phyloP scores from a whole-genome alignment of 768 basidiomycete species.

The Artomyces pyxidatus region DNA sequence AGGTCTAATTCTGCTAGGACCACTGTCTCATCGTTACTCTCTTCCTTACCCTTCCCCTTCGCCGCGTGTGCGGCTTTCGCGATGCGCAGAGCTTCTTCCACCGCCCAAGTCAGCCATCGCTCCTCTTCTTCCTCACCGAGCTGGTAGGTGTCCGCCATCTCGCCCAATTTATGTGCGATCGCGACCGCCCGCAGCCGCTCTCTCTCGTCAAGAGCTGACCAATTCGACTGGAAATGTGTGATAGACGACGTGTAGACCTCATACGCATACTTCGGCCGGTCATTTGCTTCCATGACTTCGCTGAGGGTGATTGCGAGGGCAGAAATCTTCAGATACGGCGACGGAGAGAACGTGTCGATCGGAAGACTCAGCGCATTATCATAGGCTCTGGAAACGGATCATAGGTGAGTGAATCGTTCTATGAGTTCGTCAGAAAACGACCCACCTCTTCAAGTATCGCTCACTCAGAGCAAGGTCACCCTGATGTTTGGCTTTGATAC shows the following conservation, averaged over 20 bases:
- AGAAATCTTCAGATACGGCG: conserved; percentile 57
- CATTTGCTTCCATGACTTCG: conserved; percentile 41
- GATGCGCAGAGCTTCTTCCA: conserved; percentile 34
- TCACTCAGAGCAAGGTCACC: conserved; percentile 45
- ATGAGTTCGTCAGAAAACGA: conserved; percentile 1
- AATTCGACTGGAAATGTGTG: conserved; percentile 19
- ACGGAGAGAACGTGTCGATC: conserved; percentile 24
- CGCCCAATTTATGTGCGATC: conserved; percentile 37
- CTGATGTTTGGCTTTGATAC: conserved; percentile 52
- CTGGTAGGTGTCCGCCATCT: conserved; percentile 28
- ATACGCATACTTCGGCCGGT: conserved; percentile 24
- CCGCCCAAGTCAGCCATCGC: conserved; percentile 34
- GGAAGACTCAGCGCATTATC: conserved; percentile 42
- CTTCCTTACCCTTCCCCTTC: not conserved
- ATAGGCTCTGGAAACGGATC: conserved; percentile 40
- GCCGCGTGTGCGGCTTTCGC: conserved; percentile 26
- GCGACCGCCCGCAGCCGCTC: conserved; percentile 39
- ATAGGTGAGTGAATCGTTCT: not conserved
- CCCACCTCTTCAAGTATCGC: conserved; percentile 47
- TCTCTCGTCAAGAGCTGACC: conserved; percentile 21
- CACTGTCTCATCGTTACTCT: conserved; percentile 10
- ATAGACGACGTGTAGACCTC: conserved; percentile 18
- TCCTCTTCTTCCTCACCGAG: conserved; percentile 32
- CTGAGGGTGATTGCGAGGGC: conserved; percentile 59
- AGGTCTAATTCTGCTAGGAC: conserved; percentile 39